These are phyloP conservation scores for Claviceps africana DNA, from an alignment of 2,329 filamentous ascomycete genomes.

Conservation along the genomic window DNA sequence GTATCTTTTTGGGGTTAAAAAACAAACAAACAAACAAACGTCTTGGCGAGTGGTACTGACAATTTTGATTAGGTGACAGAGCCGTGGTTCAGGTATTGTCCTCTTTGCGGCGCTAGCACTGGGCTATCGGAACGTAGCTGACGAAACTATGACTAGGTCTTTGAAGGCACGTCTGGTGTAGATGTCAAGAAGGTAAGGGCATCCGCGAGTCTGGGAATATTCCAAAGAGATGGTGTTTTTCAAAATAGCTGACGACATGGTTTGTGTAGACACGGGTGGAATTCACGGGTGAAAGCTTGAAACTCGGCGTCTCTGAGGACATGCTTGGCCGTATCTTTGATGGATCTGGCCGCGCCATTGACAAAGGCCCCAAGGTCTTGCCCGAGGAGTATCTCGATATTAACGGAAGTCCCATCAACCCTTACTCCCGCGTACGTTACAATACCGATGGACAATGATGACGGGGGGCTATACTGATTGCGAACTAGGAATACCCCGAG, in stretches of 20 bases:
- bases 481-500: conserved; percentile 76
- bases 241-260: conserved; percentile 12
- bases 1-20: not conserved
- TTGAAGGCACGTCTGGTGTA: conserved; percentile 92
- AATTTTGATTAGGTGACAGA: conserved; percentile 53
- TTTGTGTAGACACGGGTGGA: conserved; percentile 73
- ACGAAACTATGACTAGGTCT: conserved; percentile 48
- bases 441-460: not conserved
- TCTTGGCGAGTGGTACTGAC: not conserved
- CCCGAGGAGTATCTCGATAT: conserved; percentile 98
- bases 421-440: conserved; percentile 67
- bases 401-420: conserved; percentile 97
- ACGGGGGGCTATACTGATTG: conserved; percentile 8
- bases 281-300: conserved; percentile 92
- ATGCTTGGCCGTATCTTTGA: conserved; percentile 99
- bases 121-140: conserved; percentile 8
- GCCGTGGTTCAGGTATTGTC: conserved; percentile 77
- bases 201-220: not conserved
- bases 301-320: conserved; percentile 97
- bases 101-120: conserved; percentile 5
- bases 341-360: conserved; percentile 92
- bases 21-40: too few species aligned
- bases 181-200: conserved; percentile 89
- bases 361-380: conserved; percentile 96
- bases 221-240: not conserved